Evolutionary conservation across 805 yeast genomes (phyloP).

Genomic region (Dipodascus geniculatus): DNA sequence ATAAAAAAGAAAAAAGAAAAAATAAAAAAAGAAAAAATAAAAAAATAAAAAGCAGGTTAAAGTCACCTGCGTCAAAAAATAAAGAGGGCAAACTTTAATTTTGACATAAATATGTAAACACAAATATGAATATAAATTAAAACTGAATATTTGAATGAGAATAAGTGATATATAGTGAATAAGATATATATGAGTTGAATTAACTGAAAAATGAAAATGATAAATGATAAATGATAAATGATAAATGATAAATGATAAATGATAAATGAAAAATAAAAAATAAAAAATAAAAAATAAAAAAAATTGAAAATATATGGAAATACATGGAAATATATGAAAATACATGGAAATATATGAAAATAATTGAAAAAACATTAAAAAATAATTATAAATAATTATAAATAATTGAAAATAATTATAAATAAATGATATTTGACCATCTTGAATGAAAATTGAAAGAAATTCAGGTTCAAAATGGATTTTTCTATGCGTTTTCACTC

Average conservation of each 20-base stretch:
- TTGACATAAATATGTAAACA: neutral
- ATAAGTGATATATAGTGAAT: too few species aligned
- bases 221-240: too few species aligned
- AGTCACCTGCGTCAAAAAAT: slow-evolving; percentile 1
- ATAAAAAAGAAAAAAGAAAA: neutral
- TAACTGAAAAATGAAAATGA: too few species aligned
- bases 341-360: neutral
- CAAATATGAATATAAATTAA: too few species aligned
- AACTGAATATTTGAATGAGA: too few species aligned
- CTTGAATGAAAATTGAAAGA: slow-evolving; percentile 1
- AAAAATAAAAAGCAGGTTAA: neutral
- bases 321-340: neutral
- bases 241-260: too few species aligned
- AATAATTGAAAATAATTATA: neutral
- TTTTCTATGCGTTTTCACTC: too few species aligned
- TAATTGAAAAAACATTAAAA: neutral
- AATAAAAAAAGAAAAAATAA: too few species aligned
- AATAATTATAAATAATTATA: neutral
- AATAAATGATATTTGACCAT: neutral
- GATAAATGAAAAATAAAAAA: neutral
- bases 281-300: neutral
- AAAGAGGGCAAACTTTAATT: neutral
- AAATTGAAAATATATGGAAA: neutral
- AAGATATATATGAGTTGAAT: too few species aligned
- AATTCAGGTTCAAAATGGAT: neutral